phyloP scores from a whole-genome alignment of 164 flowering plant species.

The Piper longum region DNA sequence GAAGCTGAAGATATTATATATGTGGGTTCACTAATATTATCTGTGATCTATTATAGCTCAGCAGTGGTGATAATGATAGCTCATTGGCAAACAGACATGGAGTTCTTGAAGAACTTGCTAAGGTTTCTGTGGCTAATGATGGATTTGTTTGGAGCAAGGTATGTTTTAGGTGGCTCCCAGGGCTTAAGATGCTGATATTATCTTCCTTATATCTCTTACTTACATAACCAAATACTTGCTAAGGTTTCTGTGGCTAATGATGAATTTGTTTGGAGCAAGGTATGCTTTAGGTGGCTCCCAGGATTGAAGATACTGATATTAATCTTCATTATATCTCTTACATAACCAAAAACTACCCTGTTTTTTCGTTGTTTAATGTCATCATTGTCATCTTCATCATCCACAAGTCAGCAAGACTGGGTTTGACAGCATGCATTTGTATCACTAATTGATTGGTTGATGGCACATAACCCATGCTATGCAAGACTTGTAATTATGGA shows the following conservation, averaged over 20 bases:
- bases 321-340: too few relatives aligned
- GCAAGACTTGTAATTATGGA: too few relatives aligned
- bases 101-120: constrained; percentile 78
- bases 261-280: constrained; percentile 78
- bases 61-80: constrained; percentile 60
- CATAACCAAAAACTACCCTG: constrained; percentile 41
- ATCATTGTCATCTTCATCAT: too few relatives aligned
- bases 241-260: constrained; percentile 59
- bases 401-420: too few relatives aligned
- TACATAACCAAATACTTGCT: constrained; percentile 36
- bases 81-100: constrained; percentile 38
- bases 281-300: constrained; percentile 3
- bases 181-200: too few relatives aligned
- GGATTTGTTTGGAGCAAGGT: constrained; percentile 81
- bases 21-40: too few relatives aligned
- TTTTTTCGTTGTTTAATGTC: too few relatives aligned
- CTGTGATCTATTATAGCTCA: constrained; percentile 51
- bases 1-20: not conserved
- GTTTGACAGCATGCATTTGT: too few relatives aligned
- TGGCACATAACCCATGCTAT: too few relatives aligned
- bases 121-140: constrained; percentile 55
- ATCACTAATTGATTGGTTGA: too few relatives aligned
- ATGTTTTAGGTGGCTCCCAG: not conserved
- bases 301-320: too few relatives aligned
- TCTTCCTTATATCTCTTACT: too few relatives aligned